A percentile compares a stretch with the other conserved stretches of the same genome.
Evolutionary conservation across 257 asterid species (phyloP).

Genomic region (Marsdenia floribunda): DNA sequence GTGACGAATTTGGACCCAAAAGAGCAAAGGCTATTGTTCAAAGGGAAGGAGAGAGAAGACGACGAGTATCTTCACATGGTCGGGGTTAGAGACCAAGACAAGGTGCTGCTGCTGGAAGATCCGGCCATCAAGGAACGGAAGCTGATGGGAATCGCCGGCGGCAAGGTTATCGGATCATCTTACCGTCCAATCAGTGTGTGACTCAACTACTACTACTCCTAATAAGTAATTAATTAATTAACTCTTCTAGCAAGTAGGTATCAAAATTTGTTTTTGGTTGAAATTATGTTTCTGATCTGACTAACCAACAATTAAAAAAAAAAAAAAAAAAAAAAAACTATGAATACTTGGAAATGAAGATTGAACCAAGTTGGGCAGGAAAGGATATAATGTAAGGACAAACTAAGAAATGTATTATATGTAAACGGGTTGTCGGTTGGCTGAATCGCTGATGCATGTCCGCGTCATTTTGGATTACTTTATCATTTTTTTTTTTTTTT

Average conservation of each 20-base stretch:
- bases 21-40: conserved; percentile 70
- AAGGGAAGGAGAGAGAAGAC: conserved; percentile 83
- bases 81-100: conserved; percentile 73
- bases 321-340: too few relatives aligned
- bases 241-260: neutral
- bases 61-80: conserved; percentile 73
- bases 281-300: neutral
- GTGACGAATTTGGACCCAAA: conserved; percentile 54
- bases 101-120: conserved; percentile 67
- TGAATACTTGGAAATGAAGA: conserved; percentile 21
- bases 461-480: conserved; percentile 36
- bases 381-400: conserved; percentile 8
- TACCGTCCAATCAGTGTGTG: conserved; percentile 55
- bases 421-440: conserved; percentile 28
- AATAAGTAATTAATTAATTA: neutral
- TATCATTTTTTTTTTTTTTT: neutral
- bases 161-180: conserved; percentile 35
- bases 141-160: conserved; percentile 16
- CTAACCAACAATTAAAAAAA: conserved; percentile 9
- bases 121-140: conserved; percentile 63
- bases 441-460: conserved; percentile 24
- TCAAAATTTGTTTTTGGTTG: neutral
- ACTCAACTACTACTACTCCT: neutral
- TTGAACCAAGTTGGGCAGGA: conserved; percentile 25
- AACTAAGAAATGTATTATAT: conserved; percentile 18